These are phyloP conservation scores for Xylaria cubensis DNA, from an alignment of 495 filamentous ascomycete species.

Conservation along the genomic window DNA sequence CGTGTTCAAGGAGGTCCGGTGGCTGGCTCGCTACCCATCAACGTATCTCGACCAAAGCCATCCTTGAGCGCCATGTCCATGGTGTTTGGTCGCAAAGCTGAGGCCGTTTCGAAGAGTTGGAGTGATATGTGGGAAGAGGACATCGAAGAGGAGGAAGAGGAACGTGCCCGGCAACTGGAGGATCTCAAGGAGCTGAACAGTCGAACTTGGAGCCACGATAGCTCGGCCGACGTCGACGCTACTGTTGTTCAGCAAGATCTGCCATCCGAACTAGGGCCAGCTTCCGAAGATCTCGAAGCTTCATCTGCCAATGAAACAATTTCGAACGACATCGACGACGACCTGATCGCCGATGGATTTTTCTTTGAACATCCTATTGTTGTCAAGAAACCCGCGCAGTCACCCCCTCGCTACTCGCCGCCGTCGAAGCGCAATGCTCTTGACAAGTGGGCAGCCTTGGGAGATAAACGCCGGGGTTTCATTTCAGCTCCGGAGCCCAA, in stretches of 20 bases:
- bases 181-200: constrained; percentile 75
- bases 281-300: constrained; percentile 51
- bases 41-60: constrained; percentile 66
- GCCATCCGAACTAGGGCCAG: constrained; percentile 47
- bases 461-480: constrained; percentile 76
- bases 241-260: constrained; percentile 57
- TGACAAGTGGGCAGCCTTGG: constrained; percentile 89
- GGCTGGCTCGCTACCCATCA: constrained; percentile 79
- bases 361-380: constrained; percentile 68
- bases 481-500: constrained; percentile 56
- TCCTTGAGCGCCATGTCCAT: constrained; percentile 64
- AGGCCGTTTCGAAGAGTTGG: constrained; percentile 92
- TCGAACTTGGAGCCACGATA: constrained; percentile 82
- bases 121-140: constrained; percentile 97
- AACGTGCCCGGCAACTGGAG: constrained; percentile 65
- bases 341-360: constrained; percentile 68
- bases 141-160: constrained; percentile 67
- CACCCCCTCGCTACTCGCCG: constrained; percentile 57
- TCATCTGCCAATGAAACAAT: constrained; percentile 48
- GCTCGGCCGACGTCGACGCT: constrained; percentile 55
- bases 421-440: constrained; percentile 59
- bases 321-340: constrained; percentile 58
- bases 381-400: constrained; percentile 42
- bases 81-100: constrained; percentile 77
- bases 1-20: constrained; percentile 51